Conservation (phyloP, 2,329 filamentous ascomycete genomes). For the Alternaria tenuissima region DNA sequence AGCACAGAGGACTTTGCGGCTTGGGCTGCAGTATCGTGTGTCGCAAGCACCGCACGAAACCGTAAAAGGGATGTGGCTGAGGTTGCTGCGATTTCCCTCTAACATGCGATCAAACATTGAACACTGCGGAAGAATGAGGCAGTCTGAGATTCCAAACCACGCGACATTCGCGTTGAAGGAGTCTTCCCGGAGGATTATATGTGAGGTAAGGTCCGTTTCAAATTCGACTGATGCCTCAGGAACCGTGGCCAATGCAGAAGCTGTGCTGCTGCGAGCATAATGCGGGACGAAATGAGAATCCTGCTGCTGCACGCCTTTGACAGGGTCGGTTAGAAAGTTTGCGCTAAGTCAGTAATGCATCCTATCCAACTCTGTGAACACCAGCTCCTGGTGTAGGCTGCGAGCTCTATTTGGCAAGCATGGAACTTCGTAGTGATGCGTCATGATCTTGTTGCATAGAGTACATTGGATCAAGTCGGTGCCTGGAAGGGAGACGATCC, state of each 20-base stretch:
- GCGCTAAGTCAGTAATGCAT: not conserved
- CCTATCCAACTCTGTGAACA: not conserved
- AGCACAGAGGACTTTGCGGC: not conserved
- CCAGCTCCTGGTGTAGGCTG: not conserved
- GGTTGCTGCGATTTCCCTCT: not conserved
- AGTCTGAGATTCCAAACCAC: not conserved
- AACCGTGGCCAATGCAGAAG: not conserved
- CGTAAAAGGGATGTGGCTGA: not conserved
- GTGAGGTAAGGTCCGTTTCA: not conserved
- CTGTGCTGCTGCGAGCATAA: not conserved
- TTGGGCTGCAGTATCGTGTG: not conserved
- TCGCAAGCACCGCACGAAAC: not conserved
- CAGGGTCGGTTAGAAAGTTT: constrained; percentile 1
- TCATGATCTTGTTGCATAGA: not conserved
- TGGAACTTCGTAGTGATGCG: not conserved
- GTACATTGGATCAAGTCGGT: not conserved
- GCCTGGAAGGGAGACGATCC: not conserved
- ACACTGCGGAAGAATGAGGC: not conserved
- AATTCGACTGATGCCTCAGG: not conserved
- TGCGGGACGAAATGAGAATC: not conserved
- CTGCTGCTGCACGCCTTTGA: not conserved
- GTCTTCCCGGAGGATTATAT: not conserved
- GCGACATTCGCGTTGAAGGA: not conserved
- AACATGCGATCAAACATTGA: not conserved
- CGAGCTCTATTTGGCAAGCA: not conserved